Conservation (phyloP, 345 rosid genomes). For the Arabis hirsuta region DNA sequence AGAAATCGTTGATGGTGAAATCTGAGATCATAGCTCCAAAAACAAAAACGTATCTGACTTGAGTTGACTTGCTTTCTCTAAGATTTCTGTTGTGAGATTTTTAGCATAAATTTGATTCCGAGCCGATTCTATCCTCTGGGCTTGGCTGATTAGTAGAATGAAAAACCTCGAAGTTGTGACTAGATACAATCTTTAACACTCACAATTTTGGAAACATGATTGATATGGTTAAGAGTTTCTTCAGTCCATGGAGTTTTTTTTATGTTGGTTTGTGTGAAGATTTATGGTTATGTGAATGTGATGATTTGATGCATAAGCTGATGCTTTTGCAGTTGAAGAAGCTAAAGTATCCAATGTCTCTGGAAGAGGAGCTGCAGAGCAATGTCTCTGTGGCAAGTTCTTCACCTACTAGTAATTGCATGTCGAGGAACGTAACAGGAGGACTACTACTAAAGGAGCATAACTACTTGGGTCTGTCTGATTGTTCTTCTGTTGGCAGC, state of each 20-base stretch:
- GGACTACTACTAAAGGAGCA: constrained; percentile 55
- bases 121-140: no score
- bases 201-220: no score
- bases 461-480: constrained; percentile 80
- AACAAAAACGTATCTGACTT: constrained; percentile 33
- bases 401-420: constrained; percentile 45
- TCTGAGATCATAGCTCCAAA: constrained; percentile 30
- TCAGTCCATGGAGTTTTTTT: no score
- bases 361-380: constrained; percentile 59
- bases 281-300: constrained; percentile 12
- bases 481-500: constrained; percentile 84
- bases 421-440: constrained; percentile 30
- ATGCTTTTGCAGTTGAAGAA: constrained; percentile 24
- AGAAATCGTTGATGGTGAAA: not conserved
- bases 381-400: constrained; percentile 54
- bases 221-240: no score
- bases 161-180: no score
- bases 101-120: not conserved
- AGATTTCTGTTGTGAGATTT: no score
- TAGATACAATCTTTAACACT: no score
- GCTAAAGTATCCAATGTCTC: constrained; percentile 60
- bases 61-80: constrained; percentile 39
- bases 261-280: not conserved
- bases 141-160: no score
- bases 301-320: constrained; percentile 5